Conservation (phyloP, 805 yeast species). For the Teunomyces atbi region DNA sequence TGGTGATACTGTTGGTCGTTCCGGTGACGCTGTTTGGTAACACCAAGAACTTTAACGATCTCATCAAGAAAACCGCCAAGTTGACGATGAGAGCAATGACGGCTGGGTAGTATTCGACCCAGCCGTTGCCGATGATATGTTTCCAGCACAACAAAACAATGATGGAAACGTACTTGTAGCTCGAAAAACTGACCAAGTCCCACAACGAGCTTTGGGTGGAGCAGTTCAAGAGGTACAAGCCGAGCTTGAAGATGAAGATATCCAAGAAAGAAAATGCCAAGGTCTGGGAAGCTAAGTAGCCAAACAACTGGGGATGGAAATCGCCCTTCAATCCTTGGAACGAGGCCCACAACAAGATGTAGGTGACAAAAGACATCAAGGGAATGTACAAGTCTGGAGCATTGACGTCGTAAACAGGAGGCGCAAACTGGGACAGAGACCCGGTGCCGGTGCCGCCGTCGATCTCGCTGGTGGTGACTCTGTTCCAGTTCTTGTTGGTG, state of each 20-base stretch:
- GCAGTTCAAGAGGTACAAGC: conserved; percentile 76
- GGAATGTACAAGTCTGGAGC: conserved; percentile 98
- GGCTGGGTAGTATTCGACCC: conserved; percentile 34
- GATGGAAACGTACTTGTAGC: conserved; percentile 89
- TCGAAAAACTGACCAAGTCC: conserved; percentile 86
- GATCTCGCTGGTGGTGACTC: conserved; percentile 37
- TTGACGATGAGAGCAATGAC: conserved; percentile 38
- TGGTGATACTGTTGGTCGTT: conserved; percentile 54
- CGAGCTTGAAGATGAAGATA: conserved; percentile 70
- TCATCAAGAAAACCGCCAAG: conserved; percentile 59
- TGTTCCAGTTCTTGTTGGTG: conserved; percentile 78
- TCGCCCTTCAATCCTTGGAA: conserved; percentile 83
- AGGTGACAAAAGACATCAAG: conserved; percentile 86
- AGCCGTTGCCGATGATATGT: conserved; percentile 37
- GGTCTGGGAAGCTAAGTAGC: conserved; percentile 82
- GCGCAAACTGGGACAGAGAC: conserved; percentile 46
- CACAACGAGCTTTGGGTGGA: conserved; percentile 59
- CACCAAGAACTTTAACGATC: conserved; percentile 67
- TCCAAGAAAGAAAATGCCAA: conserved; percentile 80
- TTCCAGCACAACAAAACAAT: conserved; percentile 55
- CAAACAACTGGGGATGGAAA: conserved; percentile 91
- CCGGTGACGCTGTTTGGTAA: conserved; percentile 50
- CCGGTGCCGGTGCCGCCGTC: conserved; percentile 31
- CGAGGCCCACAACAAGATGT: conserved; percentile 78
- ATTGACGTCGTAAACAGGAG: conserved; percentile 83